Evolutionary conservation across 257 asterid species (phyloP).

Genomic region (Handroanthus guayacan): DNA sequence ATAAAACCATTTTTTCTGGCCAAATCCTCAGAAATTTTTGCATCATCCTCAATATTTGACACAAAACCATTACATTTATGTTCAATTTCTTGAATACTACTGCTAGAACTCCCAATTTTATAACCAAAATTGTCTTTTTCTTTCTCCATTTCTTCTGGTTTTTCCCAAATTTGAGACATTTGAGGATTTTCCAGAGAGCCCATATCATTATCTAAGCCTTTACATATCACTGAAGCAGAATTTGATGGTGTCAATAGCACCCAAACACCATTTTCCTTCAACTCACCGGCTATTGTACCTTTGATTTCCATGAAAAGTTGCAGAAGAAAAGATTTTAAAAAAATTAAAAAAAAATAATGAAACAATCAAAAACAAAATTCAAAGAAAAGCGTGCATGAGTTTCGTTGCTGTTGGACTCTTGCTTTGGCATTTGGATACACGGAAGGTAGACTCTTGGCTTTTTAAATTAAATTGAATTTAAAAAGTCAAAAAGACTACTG

Average conservation of each 20-base stretch:
- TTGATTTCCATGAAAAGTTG: conserved; percentile 11
- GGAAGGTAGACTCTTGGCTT: no score
- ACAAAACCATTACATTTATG: no score
- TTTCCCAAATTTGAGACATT: neutral
- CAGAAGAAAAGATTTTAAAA: neutral
- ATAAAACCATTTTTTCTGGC: neutral
- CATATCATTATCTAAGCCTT: conserved; percentile 10
- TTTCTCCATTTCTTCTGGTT: neutral
- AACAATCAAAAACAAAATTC: conserved; percentile 12
- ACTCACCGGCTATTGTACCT: conserved; percentile 19
- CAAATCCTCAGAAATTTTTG: no score
- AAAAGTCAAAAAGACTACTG: no score
- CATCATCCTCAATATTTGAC: no score
- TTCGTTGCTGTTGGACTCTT: neutral
- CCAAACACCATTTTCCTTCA: conserved; percentile 25
- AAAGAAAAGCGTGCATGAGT: conserved; percentile 5
- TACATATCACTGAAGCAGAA: conserved; percentile 2
- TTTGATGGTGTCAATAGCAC: conserved; percentile 38
- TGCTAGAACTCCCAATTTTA: neutral
- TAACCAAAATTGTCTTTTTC: neutral
- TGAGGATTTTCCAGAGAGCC: neutral
- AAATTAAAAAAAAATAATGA: neutral
- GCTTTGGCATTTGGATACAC: no score
- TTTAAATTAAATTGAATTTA: no score
- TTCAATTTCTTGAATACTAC: neutral